phyloP scores from a whole-genome alignment of 129 eudicot species.

The Mikania micrantha region DNA sequence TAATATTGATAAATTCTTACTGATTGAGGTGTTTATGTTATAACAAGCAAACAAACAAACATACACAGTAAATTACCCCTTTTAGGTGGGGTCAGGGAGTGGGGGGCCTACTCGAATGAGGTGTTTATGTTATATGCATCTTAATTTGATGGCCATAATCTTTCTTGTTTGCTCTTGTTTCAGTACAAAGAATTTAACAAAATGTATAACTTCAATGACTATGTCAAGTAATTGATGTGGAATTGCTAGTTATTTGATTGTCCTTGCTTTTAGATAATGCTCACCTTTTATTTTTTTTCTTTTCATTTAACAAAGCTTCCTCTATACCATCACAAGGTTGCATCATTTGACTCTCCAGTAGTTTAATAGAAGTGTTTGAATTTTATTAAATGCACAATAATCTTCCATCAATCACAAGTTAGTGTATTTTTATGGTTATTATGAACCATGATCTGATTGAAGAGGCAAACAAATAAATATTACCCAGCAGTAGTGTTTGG shows the following conservation, averaged over 20 bases:
- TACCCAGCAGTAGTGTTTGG: too few relatives aligned
- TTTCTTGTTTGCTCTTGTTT: background rate
- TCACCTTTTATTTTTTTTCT: background rate
- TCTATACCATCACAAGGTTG: background rate
- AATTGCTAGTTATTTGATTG: background rate
- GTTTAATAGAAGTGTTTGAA: background rate
- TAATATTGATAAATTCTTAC: background rate
- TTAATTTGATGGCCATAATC: background rate
- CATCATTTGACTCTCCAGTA: background rate
- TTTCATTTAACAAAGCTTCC: background rate
- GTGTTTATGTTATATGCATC: background rate
- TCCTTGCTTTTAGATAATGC: background rate
- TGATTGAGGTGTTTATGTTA: background rate
- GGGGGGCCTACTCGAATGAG: too few relatives aligned
- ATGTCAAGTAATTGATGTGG: background rate
- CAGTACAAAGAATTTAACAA: background rate
- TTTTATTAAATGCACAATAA: background rate
- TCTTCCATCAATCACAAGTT: background rate
- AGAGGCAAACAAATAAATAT: background rate
- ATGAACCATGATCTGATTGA: background rate
- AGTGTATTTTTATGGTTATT: background rate
- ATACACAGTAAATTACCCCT: too few relatives aligned
- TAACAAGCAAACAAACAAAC: too few relatives aligned
- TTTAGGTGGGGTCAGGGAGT: too few relatives aligned
- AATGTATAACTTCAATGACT: background rate